phyloP scores from a whole-genome alignment of 2,329 filamentous ascomycete genomes.

The Diplodia seriata region DNA sequence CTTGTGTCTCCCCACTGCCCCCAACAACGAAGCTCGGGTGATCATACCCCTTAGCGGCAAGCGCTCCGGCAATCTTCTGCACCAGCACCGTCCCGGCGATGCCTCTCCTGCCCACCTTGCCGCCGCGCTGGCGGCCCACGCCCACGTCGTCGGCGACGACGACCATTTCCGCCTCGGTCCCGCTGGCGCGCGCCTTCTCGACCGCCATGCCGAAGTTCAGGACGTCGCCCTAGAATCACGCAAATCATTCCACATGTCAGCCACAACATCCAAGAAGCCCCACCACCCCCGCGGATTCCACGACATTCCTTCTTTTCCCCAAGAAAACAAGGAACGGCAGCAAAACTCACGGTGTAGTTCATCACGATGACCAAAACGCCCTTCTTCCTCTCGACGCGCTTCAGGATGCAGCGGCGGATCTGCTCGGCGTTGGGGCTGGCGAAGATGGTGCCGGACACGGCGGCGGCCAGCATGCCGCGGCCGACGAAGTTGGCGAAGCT shows the following conservation, averaged over 20 bases:
- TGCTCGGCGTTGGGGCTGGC: conserved; percentile 83
- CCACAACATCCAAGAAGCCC: not conserved
- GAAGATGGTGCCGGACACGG: conserved; percentile 87
- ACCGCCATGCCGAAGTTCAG: conserved; percentile 94
- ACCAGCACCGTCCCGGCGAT: conserved; percentile 92
- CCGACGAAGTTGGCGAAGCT: conserved; percentile 88
- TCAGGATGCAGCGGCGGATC: conserved; percentile 76
- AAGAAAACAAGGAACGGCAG: not conserved
- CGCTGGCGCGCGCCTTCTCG: conserved; percentile 85
- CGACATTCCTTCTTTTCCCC: too few species aligned
- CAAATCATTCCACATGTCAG: not conserved
- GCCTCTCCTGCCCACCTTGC: conserved; percentile 90
- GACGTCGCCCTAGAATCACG: conserved; percentile 56
- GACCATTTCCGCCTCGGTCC: conserved; percentile 82
- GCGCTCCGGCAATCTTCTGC: conserved; percentile 85
- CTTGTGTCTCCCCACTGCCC: conserved; percentile 12
- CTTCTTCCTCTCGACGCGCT: conserved; percentile 71
- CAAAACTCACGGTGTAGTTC: conserved; percentile 77
- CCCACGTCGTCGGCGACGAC: conserved; percentile 92
- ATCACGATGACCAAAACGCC: conserved; percentile 91
- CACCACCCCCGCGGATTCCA: not conserved
- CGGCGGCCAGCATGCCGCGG: conserved; percentile 77
- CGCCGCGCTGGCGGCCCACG: conserved; percentile 78
- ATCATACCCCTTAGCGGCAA: conserved; percentile 72
- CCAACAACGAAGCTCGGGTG: not conserved